A percentile compares a stretch with the other conserved stretches of the same genome.
Evolutionary conservation across 805 yeast genomes (phyloP).

Genomic region (Kregervanrija fluxuum): DNA sequence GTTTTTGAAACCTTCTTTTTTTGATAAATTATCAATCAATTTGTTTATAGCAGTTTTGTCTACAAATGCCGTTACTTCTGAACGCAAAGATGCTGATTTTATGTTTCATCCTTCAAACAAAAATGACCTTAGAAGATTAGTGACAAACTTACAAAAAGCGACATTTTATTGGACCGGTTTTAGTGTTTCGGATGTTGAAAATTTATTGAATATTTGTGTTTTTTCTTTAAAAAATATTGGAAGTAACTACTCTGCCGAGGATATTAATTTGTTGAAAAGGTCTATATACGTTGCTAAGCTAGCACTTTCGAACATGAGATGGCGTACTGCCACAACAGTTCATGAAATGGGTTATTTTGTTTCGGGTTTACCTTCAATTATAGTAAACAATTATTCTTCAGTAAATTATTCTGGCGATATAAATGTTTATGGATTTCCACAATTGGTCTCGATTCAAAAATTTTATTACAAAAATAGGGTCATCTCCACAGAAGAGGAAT

Average conservation of each 20-base stretch:
- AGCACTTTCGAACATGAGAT: slow-evolving; percentile 45
- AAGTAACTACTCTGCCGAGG: slow-evolving; percentile 30
- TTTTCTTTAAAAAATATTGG: slow-evolving; percentile 32
- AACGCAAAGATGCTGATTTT: slow-evolving; percentile 57
- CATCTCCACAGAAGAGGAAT: slow-evolving; percentile 22
- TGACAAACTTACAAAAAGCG: slow-evolving; percentile 56
- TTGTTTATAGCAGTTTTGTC: slow-evolving; percentile 62
- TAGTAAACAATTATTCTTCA: slow-evolving; percentile 36
- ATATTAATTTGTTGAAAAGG: slow-evolving; percentile 33
- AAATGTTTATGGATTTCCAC: slow-evolving; percentile 55
- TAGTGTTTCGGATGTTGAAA: slow-evolving; percentile 48
- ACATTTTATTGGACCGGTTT: slow-evolving; percentile 77
- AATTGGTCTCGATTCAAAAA: slow-evolving; percentile 42
- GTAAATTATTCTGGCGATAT: slow-evolving; percentile 30
- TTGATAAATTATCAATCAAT: slow-evolving; percentile 54
- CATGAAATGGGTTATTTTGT: slow-evolving; percentile 64
- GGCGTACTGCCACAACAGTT: slow-evolving; percentile 50
- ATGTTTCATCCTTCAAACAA: slow-evolving; percentile 62
- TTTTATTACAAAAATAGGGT: slow-evolving; percentile 49
- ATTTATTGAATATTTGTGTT: slow-evolving; percentile 42
- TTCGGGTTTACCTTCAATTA: slow-evolving; percentile 34
- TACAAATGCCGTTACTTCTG: slow-evolving; percentile 68
- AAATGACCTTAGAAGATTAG: slow-evolving; percentile 45
- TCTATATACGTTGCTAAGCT: slow-evolving; percentile 39
- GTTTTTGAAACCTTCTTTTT: slow-evolving; percentile 53